Conservation (phyloP, 805 yeast species). For the Sugiyamaella qingdaonensis region DNA sequence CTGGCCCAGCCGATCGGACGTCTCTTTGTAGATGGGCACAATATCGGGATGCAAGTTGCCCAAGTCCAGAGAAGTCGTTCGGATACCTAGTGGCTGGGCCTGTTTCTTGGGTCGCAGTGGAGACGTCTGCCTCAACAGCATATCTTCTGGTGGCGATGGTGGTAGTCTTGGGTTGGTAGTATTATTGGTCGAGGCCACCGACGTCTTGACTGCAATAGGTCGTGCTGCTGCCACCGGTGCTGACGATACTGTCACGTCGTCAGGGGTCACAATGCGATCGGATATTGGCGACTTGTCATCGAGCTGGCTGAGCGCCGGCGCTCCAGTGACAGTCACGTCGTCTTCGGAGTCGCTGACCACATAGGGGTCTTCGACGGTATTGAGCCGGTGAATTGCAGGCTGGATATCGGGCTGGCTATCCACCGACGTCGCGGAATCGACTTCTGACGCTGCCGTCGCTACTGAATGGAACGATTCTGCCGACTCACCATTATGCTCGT, state of each 20-base stretch:
- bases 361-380: neutral
- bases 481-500: neutral
- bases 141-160: neutral
- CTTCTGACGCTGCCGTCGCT: neutral
- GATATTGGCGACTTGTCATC: neutral
- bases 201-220: neutral
- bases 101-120: neutral
- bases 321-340: slow-evolving; percentile 1
- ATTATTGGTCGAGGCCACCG: neutral
- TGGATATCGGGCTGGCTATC: neutral
- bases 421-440: neutral
- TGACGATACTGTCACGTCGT: neutral
- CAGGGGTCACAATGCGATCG: slow-evolving; percentile 1
- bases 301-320: neutral
- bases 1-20: slow-evolving; percentile 23
- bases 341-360: neutral
- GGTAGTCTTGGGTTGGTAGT: neutral
- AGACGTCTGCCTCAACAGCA: neutral
- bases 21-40: slow-evolving; percentile 24
- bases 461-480: slow-evolving; percentile 3
- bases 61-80: neutral
- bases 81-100: neutral
- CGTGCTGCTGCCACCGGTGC: neutral
- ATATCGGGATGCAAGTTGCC: slow-evolving; percentile 24
- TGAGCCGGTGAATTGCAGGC: neutral